phyloP scores from a whole-genome alignment of 257 asterid species.

The Solanum peruvianum region DNA sequence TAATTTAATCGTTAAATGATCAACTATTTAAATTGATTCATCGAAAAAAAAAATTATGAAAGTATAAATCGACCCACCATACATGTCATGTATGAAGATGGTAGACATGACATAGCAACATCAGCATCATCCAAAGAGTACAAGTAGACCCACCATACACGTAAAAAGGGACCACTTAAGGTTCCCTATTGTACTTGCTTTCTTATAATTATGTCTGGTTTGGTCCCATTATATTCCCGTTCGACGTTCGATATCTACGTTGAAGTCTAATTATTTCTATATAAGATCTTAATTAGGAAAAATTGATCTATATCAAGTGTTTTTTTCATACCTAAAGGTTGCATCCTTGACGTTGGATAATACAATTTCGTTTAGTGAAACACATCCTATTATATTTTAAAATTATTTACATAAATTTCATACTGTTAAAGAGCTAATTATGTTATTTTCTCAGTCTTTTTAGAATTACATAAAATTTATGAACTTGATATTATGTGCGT shows the following conservation, averaged over 20 bases:
- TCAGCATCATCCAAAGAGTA: not conserved
- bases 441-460: not conserved
- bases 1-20: not conserved
- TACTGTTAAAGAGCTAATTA: no score
- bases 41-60: no score
- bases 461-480: no score
- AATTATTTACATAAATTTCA: no score
- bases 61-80: no score
- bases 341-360: not conserved
- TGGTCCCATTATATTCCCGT: not conserved
- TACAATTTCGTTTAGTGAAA: fast-evolving
- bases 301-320: fast-evolving
- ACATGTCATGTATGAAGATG: not conserved
- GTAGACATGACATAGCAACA: not conserved
- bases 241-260: fast-evolving
- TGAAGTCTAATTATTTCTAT: fast-evolving
- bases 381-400: not conserved
- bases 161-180: not conserved
- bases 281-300: no score
- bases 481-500: no score
- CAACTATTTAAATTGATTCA: no score
- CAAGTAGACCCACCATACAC: not conserved
- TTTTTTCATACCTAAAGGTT: no score
- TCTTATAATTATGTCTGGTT: not conserved
- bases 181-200: not conserved